These are phyloP conservation scores for Monosporozyma servazzii DNA, from an alignment of 805 yeast species.

Conservation along the genomic window DNA sequence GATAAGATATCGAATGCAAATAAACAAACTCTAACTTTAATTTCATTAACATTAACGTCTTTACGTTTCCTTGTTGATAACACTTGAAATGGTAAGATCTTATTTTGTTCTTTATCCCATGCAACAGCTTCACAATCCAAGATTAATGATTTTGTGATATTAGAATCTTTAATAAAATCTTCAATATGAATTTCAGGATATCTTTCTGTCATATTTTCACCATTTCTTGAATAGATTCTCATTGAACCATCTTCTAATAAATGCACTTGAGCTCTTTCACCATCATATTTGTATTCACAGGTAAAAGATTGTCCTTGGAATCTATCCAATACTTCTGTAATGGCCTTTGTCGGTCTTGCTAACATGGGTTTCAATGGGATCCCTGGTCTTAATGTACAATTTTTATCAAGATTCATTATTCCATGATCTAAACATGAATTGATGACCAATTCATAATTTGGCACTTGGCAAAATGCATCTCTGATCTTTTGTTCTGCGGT, in stretches of 20 bases:
- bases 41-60: conserved; percentile 78
- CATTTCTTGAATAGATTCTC: conserved; percentile 81
- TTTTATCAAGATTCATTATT: conserved; percentile 50
- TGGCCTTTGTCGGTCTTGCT: conserved; percentile 93
- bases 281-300: conserved; percentile 95
- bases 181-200: conserved; percentile 83
- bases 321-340: conserved; percentile 83
- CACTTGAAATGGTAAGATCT: conserved; percentile 88
- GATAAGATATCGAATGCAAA: conserved; percentile 85
- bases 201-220: conserved; percentile 93
- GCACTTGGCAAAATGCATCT: conserved; percentile 82
- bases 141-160: conserved; percentile 48
- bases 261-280: conserved; percentile 95
- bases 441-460: conserved; percentile 79
- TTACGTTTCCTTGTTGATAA: conserved; percentile 89
- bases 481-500: conserved; percentile 70
- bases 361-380: conserved; percentile 96
- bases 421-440: conserved; percentile 60
- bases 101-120: conserved; percentile 72
- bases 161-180: conserved; percentile 39
- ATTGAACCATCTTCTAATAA: conserved; percentile 54
- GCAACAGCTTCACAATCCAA: conserved; percentile 97
- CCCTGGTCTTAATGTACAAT: conserved; percentile 77
- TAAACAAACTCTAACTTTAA: conserved; percentile 83
- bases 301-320: conserved; percentile 81